These are phyloP conservation scores for Leishmania guyanensis DNA, from an alignment of 208 protist species.

Conservation along the genomic window DNA sequence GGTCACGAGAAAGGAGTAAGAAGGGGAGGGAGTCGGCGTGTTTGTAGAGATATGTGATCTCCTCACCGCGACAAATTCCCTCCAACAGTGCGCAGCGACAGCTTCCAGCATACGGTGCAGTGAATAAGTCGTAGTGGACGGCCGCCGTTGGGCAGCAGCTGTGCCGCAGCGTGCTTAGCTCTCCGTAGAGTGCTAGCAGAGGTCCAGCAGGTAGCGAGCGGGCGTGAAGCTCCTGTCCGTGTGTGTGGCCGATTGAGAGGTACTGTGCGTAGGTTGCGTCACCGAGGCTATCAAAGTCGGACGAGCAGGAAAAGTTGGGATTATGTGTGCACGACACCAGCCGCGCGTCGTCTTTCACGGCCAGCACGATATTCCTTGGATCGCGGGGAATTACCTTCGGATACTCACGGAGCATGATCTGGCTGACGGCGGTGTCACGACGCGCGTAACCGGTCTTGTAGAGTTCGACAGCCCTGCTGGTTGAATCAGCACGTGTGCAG, in stretches of 20 bases:
- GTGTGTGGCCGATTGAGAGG: constrained; percentile 37
- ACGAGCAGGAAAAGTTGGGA: constrained; percentile 28
- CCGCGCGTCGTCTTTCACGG: constrained; percentile 29
- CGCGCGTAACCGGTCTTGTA: constrained; percentile 27
- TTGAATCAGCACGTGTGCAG: neutral
- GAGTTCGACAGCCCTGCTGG: neutral
- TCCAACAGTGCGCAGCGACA: constrained; percentile 38
- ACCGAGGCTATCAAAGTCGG: constrained; percentile 35
- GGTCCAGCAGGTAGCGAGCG: neutral
- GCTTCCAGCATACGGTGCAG: constrained; percentile 38
- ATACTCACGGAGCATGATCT: constrained; percentile 53
- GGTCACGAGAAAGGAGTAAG: constrained; percentile 49
- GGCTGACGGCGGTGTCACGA: constrained; percentile 30
- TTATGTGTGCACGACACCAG: constrained; percentile 28
- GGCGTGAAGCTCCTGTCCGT: constrained; percentile 33
- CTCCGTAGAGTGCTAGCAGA: constrained; percentile 42
- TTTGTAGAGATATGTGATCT: constrained; percentile 51
- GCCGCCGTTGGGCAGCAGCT: constrained; percentile 56
- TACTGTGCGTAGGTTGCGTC: constrained; percentile 35
- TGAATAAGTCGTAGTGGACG: constrained; percentile 41
- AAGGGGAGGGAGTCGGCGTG: constrained; percentile 54
- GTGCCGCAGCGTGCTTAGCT: constrained; percentile 43
- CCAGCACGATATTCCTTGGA: constrained; percentile 26
- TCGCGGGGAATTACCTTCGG: constrained; percentile 36
- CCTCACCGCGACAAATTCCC: constrained; percentile 41